Conservation (phyloP, 106 monocot species). For the Dendrobium chrysotoxum region DNA sequence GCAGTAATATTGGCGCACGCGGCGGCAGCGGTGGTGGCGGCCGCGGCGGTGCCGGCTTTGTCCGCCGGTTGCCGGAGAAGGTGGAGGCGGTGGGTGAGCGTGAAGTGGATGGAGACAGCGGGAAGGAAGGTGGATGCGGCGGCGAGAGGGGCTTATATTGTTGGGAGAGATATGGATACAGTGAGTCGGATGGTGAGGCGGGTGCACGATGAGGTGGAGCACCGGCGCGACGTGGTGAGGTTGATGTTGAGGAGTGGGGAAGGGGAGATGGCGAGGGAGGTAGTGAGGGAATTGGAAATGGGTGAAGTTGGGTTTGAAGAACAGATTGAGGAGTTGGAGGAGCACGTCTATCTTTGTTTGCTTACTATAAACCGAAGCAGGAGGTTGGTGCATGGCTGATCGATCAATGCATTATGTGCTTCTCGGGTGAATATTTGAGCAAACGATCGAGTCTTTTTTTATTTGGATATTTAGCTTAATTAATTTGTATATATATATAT, state of each 20-base stretch:
- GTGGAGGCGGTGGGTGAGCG: not conserved
- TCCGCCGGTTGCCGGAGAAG: not conserved
- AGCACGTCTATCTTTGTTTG: slow-evolving; percentile 78
- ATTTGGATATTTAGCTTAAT: too few species aligned
- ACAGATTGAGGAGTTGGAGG: slow-evolving; percentile 72
- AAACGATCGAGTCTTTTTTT: too few species aligned
- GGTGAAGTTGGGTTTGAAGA: slow-evolving; percentile 30
- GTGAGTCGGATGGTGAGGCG: slow-evolving; percentile 66
- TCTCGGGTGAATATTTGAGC: too few species aligned
- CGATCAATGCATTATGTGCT: too few species aligned
- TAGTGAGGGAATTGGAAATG: slow-evolving; percentile 34
- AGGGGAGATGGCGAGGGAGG: slow-evolving; percentile 32
- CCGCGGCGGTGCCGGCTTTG: not conserved
- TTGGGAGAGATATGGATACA: slow-evolving; percentile 73
- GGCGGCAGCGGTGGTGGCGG: not conserved
- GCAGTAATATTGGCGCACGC: slow-evolving; percentile 14
- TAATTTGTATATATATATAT: too few species aligned
- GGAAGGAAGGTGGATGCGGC: slow-evolving; percentile 54
- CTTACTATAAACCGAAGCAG: slow-evolving; percentile 66
- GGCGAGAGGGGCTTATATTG: slow-evolving; percentile 75
- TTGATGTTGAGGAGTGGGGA: slow-evolving; percentile 38
- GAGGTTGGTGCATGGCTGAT: slow-evolving; percentile 20
- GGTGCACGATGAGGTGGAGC: slow-evolving; percentile 85
- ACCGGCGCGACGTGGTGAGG: slow-evolving; percentile 44
- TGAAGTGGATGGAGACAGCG: slow-evolving; percentile 13